Base-by-base conservation (phyloP, 202 grass and related monocot genomes). In the Carex arenaria region DNA sequence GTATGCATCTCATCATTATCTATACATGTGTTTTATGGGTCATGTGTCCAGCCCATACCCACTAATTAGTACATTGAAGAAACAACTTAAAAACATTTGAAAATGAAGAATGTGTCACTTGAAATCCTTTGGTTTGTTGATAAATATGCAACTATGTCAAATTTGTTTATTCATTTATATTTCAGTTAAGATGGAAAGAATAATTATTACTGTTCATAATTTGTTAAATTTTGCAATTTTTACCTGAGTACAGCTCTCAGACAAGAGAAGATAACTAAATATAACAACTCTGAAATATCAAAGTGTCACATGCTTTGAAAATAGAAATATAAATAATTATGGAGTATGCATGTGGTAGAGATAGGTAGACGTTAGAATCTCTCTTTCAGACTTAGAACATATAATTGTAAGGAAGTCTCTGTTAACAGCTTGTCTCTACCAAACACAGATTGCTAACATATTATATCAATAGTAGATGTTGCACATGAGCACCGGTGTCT, bases 371-470 rank as follows among this genome's bases (percentile, higher is more conserved):
- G 73, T 78, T 78, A 81, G 42, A 51, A 81, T 64, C 23, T 64
- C 78, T 69, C 43, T 53, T 17, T 81, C 60, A 17, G 4, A 17
- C 18, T 78, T 36, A 5, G 17, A 59, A 20, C 53, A 72, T 78
- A 38, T 65, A 53, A 67, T 67, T 67, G 23, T 57, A 66, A 66
- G 36, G 7, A 82, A 69, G 64, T 56, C 47, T 32, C 64, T 53
- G 64, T 67, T 67, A 67, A 68, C 43, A 82, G 43, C 63, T 82
- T 82, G 80, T 56, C 60, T 47, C 45, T 67, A 82, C 47, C 80
- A 82, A 82, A 82, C 80, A 82, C 18, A 26, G 15, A 67, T 69
- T 36, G 45, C 19, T 67, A 66, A 57, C 47, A 26, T 59, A 60
- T 78, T 60, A 78, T 78, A 38, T 60, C 53, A 59, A 30, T 78